Evolutionary conservation across 441 rosid species (phyloP).

Genomic region (Dalechampia spathulata): DNA sequence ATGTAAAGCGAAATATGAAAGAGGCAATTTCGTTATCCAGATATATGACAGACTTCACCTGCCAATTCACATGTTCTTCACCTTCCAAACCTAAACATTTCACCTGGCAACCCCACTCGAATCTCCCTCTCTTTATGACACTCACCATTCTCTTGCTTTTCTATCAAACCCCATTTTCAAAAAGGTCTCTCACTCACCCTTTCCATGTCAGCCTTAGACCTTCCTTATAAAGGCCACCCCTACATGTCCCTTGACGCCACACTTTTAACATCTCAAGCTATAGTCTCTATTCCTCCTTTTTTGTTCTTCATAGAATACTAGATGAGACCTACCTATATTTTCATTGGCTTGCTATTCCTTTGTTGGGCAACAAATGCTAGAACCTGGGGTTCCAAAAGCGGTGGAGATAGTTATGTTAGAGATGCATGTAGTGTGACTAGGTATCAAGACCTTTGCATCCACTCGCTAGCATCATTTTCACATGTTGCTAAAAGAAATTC

Average conservation of each 20-base stretch:
- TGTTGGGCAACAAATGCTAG: constrained; percentile 6
- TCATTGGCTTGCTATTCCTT: constrained; percentile 18
- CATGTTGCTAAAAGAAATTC: constrained; percentile 48
- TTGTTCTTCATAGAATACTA: neutral
- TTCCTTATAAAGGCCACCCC: constrained; percentile 15
- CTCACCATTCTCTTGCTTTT: constrained; percentile 37
- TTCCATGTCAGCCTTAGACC: constrained; percentile 1
- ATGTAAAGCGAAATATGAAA: neutral
- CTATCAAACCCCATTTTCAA: constrained; percentile 6
- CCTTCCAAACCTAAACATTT: constrained; percentile 12
- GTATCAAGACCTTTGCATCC: constrained; percentile 55
- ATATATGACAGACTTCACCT: constrained; percentile 33
- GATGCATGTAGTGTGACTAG: constrained; percentile 77
- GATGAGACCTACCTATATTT: constrained; percentile 9
- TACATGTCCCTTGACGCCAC: neutral
- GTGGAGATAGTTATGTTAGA: constrained; percentile 28
- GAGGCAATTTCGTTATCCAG: constrained; percentile 13
- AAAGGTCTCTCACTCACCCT: neutral
- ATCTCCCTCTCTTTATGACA: constrained; percentile 21
- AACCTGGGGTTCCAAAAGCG: neutral
- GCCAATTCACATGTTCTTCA: constrained; percentile 37
- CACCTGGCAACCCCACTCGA: neutral
- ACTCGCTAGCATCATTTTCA: constrained; percentile 54
- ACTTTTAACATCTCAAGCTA: neutral
- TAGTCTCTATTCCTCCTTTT: neutral